Evolutionary conservation across 2,329 filamentous ascomycete species (phyloP).

Genomic region (Pseudogymnoascus sp.): DNA sequence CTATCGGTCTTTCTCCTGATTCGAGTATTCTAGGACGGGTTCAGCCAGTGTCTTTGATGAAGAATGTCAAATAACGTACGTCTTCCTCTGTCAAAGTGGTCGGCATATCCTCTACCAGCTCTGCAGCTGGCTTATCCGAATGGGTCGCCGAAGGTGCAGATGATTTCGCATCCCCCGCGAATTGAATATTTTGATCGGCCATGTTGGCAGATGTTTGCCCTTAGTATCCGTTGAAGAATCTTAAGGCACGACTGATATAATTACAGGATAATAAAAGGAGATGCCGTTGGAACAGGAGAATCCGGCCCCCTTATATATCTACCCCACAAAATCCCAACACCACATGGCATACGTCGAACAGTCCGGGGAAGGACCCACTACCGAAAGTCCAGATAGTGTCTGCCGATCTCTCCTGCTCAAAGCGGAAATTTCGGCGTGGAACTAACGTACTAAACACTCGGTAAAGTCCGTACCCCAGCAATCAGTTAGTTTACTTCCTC

Average conservation of each 20-base stretch:
- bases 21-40: conserved; percentile 36
- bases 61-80: neutral
- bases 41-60: neutral
- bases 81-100: conserved; percentile 8
- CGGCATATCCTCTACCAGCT: neutral
- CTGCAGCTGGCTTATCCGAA: neutral
- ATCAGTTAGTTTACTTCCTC: neutral
- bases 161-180: neutral
- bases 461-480: neutral
- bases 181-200: neutral
- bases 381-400: neutral
- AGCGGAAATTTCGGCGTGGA: neutral
- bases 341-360: neutral
- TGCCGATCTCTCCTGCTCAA: neutral
- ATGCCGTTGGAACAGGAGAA: neutral
- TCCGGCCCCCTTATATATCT: conserved; percentile 1
- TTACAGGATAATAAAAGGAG: neutral
- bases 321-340: neutral
- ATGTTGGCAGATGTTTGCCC: neutral
- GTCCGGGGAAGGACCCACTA: conserved; percentile 4
- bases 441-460: neutral
- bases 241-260: neutral
- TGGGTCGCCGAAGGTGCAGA: neutral
- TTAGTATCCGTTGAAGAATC: neutral
- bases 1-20: conserved; percentile 55